Base-by-base conservation (phyloP, 2,329 filamentous ascomycete species). In the Bipolaris oryzae region DNA sequence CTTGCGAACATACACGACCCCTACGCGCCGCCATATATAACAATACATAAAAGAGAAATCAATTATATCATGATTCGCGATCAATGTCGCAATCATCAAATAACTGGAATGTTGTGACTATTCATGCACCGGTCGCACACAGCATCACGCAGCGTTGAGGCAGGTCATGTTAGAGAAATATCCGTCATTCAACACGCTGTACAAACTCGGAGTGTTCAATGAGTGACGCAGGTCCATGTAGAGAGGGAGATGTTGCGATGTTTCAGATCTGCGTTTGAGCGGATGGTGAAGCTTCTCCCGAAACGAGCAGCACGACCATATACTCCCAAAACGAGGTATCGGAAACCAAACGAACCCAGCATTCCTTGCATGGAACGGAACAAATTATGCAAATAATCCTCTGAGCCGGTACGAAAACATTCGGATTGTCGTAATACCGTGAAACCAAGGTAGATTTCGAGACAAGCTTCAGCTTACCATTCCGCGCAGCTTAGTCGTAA, bases 241-340 rank as follows among this genome's bases (percentile, higher is more conserved):
- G 21, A 28, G 46, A 21, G 33, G 20, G 18, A 21, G 37, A 42
- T 63, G 63, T 57, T 53, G 51, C 38, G 46, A 61, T 68, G 69
- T 73, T 73, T 73, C 70, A 70, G 58, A 53, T 35, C 41, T 46
- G 44, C 53, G 62, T 68, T 62, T 66, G 62, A 63, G 63, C 60
- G 65, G 53, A 62, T 66, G 54, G 61, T 62, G 57, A 69, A 55
- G 65, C 55, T 66, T 54, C 21, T 57, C 50, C 53, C 60, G 63
- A 70, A 71, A 70, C 67, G 62, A 31, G 33, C 50, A 57, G 46
- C 25, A 41, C 49, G 15, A 53, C 34, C 15, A 53, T 58, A 37
- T 35, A 60, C 15, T 57, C 50, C 35, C 37, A 46, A 57, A 63
- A 47, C 15, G 43, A 37, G 25, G 45, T 44, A 45, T 41, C 31